Conservation (phyloP, 495 filamentous ascomycete species). For the Penicillium desertorum region DNA sequence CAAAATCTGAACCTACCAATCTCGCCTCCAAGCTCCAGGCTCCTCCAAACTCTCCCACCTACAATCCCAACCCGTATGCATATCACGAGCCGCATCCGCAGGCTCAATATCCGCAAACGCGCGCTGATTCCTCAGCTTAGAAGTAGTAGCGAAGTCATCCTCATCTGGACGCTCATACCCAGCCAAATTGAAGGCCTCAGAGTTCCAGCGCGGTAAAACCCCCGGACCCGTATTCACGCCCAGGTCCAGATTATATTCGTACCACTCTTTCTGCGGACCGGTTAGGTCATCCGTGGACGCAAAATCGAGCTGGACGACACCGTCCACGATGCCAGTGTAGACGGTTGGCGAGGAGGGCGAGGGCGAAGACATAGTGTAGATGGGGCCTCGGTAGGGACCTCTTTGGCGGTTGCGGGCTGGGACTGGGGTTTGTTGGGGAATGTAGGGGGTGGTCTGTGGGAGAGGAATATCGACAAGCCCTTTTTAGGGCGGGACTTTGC, state of each 20-base stretch:
- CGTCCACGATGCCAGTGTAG: slow-evolving; percentile 57
- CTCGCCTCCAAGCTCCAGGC: slow-evolving; percentile 36
- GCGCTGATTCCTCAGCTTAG: slow-evolving; percentile 40
- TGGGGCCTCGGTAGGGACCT: slow-evolving; percentile 43
- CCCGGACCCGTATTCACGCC: slow-evolving; percentile 12
- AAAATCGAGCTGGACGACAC: slow-evolving; percentile 55
- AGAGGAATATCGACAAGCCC: slow-evolving; percentile 45
- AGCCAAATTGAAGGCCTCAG: slow-evolving; percentile 32
- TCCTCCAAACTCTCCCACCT: slow-evolving; percentile 36
- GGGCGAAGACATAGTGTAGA: slow-evolving; percentile 60
- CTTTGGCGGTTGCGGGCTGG: slow-evolving; percentile 15
- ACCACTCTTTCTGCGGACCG: slow-evolving; percentile 35
- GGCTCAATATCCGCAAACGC: slow-evolving; percentile 23
- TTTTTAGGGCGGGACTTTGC: slow-evolving; percentile 22
- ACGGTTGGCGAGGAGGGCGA: slow-evolving; percentile 54
- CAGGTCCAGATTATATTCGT: slow-evolving; percentile 32
- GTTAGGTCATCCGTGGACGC: slow-evolving; percentile 47
- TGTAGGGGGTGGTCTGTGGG: slow-evolving; percentile 21
- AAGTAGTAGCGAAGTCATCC: slow-evolving; percentile 33
- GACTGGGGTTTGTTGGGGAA: slow-evolving; percentile 1
- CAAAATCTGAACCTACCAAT: slow-evolving; percentile 1
- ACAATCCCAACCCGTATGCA: slow-evolving; percentile 39
- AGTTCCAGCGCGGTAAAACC: not conserved
- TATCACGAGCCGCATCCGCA: slow-evolving; percentile 22
- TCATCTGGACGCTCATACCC: slow-evolving; percentile 45